Evolutionary conservation across 768 basidiomycete genomes (phyloP).

Genomic region (Cantharellus cinnabarinus): DNA sequence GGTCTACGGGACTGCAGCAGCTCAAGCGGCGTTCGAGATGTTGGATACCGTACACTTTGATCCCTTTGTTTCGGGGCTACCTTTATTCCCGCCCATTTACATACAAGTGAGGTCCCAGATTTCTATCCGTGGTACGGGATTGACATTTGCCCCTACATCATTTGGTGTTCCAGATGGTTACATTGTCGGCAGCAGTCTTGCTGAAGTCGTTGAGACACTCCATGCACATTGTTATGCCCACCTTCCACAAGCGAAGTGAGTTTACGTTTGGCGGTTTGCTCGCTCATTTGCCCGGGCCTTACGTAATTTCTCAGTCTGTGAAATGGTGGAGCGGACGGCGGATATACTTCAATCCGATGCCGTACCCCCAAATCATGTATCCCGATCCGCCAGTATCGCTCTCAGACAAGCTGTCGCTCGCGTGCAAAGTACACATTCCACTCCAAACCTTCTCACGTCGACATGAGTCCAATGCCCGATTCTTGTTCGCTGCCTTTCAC

Average conservation of each 20-base stretch:
- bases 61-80: not conserved
- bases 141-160: not conserved
- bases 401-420: not conserved
- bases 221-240: not conserved
- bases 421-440: not conserved
- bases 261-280: not conserved
- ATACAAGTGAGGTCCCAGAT: not conserved
- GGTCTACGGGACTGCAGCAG: not conserved
- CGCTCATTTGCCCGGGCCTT: not conserved
- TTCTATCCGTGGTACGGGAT: not conserved
- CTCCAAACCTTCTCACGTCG: not conserved
- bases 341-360: not conserved
- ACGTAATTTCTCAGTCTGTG: not conserved
- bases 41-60: not conserved
- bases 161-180: not conserved
- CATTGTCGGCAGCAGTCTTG: not conserved
- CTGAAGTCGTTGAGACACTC: not conserved
- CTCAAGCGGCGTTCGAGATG: not conserved
- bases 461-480: no score
- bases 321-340: not conserved
- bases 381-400: not conserved
- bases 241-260: not conserved
- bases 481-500: no score
- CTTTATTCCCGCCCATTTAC: not conserved
- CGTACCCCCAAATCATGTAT: not conserved